phyloP scores from a whole-genome alignment of 1,284 basidiomycete genomes.

The Anthracocystis setariae region DNA sequence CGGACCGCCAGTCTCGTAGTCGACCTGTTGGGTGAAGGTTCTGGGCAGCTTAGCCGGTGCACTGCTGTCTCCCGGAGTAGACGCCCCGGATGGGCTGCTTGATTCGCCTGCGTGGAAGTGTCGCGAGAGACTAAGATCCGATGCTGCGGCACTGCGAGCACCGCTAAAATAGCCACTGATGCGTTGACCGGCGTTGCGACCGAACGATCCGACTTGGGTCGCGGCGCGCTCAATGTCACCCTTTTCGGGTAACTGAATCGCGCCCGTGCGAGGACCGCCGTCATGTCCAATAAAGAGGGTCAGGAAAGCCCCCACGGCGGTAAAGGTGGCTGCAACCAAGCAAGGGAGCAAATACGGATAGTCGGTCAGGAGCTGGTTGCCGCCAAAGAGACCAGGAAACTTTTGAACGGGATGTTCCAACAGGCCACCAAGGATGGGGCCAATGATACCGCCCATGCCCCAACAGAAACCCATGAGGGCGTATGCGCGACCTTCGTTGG shows the following conservation, averaged over 20 bases:
- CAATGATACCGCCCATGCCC: conserved; percentile 86
- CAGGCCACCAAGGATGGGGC: conserved; percentile 78
- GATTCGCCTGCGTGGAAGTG: conserved; percentile 13
- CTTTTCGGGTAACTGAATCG: conserved; percentile 58
- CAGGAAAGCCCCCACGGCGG: conserved; percentile 78
- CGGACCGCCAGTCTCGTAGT: conserved; percentile 62
- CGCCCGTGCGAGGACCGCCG: conserved; percentile 70
- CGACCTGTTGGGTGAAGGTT: conserved; percentile 63
- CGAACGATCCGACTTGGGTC: conserved; percentile 49
- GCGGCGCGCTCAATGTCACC: conserved; percentile 48
- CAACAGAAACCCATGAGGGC: conserved; percentile 93
- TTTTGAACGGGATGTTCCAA: conserved; percentile 76
- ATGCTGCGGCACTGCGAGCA: conserved; percentile 31
- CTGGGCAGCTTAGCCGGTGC: conserved; percentile 32
- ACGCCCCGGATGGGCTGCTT: conserved; percentile 14
- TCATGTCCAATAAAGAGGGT: conserved; percentile 89
- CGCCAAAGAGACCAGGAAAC: conserved; percentile 79
- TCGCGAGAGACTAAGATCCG: conserved; percentile 40
- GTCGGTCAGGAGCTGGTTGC: conserved; percentile 74
- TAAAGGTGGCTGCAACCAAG: conserved; percentile 71
- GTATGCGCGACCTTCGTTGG: conserved; percentile 92
- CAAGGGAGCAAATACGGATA: conserved; percentile 95
- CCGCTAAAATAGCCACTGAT: conserved; percentile 60
- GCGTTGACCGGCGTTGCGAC: conserved; percentile 53
- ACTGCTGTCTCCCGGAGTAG: conserved; percentile 14